Evolutionary conservation across 192 early-diverging fungal species (phyloP).

Genomic region (Funneliformis mosseae): DNA sequence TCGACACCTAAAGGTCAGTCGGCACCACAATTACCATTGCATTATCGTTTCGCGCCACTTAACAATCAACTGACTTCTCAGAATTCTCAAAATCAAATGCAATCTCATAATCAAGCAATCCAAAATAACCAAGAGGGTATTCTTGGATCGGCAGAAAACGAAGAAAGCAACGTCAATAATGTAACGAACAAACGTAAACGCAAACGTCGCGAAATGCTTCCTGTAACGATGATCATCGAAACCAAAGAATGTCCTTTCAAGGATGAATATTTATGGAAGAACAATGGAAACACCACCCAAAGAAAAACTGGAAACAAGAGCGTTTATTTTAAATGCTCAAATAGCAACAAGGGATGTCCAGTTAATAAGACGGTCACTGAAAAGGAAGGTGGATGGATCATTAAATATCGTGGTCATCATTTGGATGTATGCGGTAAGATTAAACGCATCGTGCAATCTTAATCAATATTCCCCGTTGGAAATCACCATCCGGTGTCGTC

Average conservation of each 20-base stretch:
- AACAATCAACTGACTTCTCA: neutral
- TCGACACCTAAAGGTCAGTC: neutral
- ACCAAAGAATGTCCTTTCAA: slow-evolving; percentile 49
- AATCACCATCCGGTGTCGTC: neutral
- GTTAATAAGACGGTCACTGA: slow-evolving; percentile 63
- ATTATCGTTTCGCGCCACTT: neutral
- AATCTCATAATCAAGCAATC: neutral
- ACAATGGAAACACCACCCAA: slow-evolving; percentile 63
- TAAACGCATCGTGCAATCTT: slow-evolving; percentile 44
- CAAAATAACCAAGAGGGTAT: neutral
- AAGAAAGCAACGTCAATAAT: slow-evolving; percentile 16
- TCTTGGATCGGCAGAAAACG: slow-evolving; percentile 17
- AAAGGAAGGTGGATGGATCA: slow-evolving; percentile 54
- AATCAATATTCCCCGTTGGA: neutral
- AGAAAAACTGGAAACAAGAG: slow-evolving; percentile 60
- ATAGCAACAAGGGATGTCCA: slow-evolving; percentile 52
- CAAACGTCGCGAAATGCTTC: slow-evolving; percentile 61
- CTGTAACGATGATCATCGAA: slow-evolving; percentile 61
- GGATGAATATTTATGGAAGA: slow-evolving; percentile 59
- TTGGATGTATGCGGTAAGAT: slow-evolving; percentile 52
- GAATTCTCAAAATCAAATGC: neutral
- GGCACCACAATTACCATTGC: neutral
- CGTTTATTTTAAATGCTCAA: slow-evolving; percentile 63
- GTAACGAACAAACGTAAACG: slow-evolving; percentile 44
- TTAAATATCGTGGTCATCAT: slow-evolving; percentile 62